Conservation (phyloP, 2,329 filamentous ascomycete species). For the Aspergillus sp. region DNA sequence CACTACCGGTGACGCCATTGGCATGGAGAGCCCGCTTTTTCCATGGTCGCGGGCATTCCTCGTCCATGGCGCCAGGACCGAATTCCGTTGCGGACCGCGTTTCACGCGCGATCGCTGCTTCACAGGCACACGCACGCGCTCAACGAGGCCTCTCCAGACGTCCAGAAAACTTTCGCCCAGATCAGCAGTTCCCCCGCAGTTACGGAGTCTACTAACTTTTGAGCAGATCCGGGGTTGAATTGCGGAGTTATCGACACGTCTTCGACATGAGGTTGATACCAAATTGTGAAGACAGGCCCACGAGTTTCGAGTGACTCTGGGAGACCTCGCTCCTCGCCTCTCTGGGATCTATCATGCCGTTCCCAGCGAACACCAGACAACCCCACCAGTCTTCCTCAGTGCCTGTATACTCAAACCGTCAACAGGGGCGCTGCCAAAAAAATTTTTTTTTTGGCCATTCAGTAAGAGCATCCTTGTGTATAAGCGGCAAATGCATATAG, state of each 20-base stretch:
- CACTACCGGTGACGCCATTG: conserved; percentile 4
- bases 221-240: conserved; percentile 5
- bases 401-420: conserved; percentile 14
- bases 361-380: conserved; percentile 10
- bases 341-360: conserved; percentile 4
- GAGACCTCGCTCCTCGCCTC: background rate
- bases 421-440: conserved; percentile 14
- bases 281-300: background rate
- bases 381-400: conserved; percentile 14
- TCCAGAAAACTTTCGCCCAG: background rate
- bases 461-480: conserved; percentile 14
- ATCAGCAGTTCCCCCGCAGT: conserved; percentile 5
- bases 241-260: background rate
- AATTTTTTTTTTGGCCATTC: conserved; percentile 17
- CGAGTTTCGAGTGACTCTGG: background rate
- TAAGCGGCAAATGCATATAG: conserved; percentile 16
- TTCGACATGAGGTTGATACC: background rate
- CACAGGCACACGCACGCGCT: background rate
- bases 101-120: background rate
- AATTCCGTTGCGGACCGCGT: background rate
- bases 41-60: background rate
- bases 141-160: background rate
- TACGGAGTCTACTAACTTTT: background rate
- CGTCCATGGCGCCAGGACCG: background rate
- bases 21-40: background rate